Evolutionary conservation across 2,329 filamentous ascomycete genomes (phyloP), one percentile per base, ranked within the genome.

Genomic region (Aaosphaeria arxii): DNA sequence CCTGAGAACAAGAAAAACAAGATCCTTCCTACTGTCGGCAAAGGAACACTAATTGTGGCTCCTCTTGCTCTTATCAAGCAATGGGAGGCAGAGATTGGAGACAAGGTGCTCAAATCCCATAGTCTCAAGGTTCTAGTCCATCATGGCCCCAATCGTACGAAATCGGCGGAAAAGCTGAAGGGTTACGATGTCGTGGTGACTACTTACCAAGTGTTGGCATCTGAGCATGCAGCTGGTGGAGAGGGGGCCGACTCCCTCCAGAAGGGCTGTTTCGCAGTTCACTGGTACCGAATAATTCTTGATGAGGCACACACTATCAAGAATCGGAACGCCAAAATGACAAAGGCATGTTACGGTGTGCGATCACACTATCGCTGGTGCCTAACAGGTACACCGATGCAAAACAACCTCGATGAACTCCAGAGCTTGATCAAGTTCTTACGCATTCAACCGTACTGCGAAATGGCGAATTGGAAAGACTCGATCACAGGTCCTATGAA

Each of bases 301-400:
- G 94, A 99, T 55, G 94, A 99, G 74, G 94, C 94, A 1, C 94
- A 99, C 69, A 95, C 89, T 1, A 96, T 99, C 80, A 99, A 99
- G 75, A 99, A 99, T 66, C 86, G 92, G 54, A 96, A 95, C 57
- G 91, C 94, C 24, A 99, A 99, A 72, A 86, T 89, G 38, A 96
- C 92, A 1, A 91, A 96, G 67, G 91, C 94, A 1, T 94, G 89
- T 56, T 99, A 86, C 65, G 89, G 89, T 1, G 73, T 99, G 31
- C 79, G 86, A 30, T 86, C 89, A 17, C 87, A 94, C 67, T 97
- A 96, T 62, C 82, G 94, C 51, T 99, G 94, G 94, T 97, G 94
- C 64, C 74, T 99, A 52, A 96, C 91, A 0, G 94, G 94, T 45
- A 99, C 94, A 1, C 94, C 94, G 0, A 91, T 99, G 86, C 94